phyloP scores from a whole-genome alignment of 495 filamentous ascomycete genomes.

The Thermothielavioides terrestris region DNA sequence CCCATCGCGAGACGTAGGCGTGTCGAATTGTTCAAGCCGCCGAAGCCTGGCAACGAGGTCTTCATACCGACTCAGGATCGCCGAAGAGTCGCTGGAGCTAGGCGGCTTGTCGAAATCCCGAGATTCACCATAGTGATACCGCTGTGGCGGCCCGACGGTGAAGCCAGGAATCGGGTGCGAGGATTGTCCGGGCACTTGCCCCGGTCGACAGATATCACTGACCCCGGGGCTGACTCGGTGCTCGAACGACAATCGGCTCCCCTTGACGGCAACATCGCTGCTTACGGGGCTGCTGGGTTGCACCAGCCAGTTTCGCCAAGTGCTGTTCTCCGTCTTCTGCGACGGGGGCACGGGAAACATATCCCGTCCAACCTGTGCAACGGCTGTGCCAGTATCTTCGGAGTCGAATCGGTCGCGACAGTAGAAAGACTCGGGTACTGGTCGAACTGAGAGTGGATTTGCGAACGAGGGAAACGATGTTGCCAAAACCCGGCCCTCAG shows the following conservation, averaged over 20 bases:
- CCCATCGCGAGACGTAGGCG: neutral
- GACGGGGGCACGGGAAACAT: conserved; percentile 13
- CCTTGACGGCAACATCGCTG: conserved; percentile 7
- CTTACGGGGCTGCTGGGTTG: conserved; percentile 6
- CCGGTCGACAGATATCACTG: conserved; percentile 10
- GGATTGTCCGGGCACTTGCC: neutral
- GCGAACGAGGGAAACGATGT: conserved; percentile 5
- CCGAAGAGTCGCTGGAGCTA: conserved; percentile 11
- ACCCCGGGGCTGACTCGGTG: conserved; percentile 19
- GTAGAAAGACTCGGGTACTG: conserved; percentile 1
- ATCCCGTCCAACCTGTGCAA: conserved; percentile 17
- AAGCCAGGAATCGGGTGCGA: neutral
- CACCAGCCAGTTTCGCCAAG: conserved; percentile 18
- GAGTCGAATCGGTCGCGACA: conserved; percentile 7
- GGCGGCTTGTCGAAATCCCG: neutral
- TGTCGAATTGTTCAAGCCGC: conserved; percentile 5
- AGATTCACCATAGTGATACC: neutral
- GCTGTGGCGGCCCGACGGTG: neutral
- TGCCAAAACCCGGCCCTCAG: conserved; percentile 2
- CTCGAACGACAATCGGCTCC: conserved; percentile 4
- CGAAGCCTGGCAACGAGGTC: conserved; percentile 12
- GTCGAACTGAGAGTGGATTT: conserved; percentile 14
- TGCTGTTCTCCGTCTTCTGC: conserved; percentile 14
- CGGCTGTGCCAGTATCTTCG: conserved; percentile 13
- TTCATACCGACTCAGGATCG: conserved; percentile 12